These are phyloP conservation scores for Aegilops tauschii DNA, from an alignment of 176 grass and related monocot genomes.

Conservation along the genomic window DNA sequence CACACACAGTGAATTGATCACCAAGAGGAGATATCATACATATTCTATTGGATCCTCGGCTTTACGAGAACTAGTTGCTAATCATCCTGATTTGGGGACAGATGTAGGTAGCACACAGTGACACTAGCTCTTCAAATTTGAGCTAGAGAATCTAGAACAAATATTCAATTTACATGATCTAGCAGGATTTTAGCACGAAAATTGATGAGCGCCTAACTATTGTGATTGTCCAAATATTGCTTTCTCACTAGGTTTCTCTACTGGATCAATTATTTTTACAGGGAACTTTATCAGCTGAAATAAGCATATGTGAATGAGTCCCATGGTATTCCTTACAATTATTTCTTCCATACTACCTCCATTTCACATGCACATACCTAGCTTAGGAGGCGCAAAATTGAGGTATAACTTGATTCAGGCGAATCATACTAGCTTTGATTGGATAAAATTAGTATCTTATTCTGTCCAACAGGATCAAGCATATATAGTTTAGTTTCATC, in stretches of 20 bases:
- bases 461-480: not conserved
- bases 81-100: conserved; percentile 10
- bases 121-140: not conserved
- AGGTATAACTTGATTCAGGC: not conserved
- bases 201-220: not conserved
- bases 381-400: not conserved
- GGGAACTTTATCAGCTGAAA: not conserved
- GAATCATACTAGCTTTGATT: not conserved
- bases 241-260: not conserved
- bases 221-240: not conserved
- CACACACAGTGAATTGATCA: conserved; percentile 27
- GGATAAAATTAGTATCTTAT: not conserved
- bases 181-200: not conserved
- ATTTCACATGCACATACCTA: not conserved
- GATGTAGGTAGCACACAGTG: not conserved
- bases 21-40: conserved; percentile 7
- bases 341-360: not conserved
- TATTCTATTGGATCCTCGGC: conserved; percentile 1
- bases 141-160: conserved; percentile 9
- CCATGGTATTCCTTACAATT: not conserved
- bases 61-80: not conserved
- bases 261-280: not conserved
- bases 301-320: not conserved
- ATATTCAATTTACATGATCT: not conserved
- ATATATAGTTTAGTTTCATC: not conserved